Evolutionary conservation across 2,329 filamentous ascomycete genomes (phyloP), one percentile per base, ranked within the genome.

Genomic region (Aspergillus sp.): DNA sequence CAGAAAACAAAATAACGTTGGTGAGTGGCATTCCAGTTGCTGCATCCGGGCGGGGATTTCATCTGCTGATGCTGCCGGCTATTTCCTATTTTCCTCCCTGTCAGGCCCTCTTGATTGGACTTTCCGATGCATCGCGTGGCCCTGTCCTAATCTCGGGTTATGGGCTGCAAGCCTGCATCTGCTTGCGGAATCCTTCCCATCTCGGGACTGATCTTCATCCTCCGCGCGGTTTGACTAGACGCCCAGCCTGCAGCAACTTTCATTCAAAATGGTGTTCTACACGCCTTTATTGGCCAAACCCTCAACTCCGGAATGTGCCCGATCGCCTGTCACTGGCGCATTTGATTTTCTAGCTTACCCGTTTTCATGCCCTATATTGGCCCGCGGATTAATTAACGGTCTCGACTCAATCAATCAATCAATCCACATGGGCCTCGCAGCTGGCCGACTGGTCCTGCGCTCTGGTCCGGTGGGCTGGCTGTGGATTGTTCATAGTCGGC

Each of bases 381-480:
- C 11, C 32, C 32, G 32, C 30, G 11, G 30, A 36, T 36, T 36
- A 36, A 36, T 36, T 36, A 36, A 36, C 30, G 30, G 30, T 5
- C 10, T 36, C 25, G 7, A 25, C 2, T 25, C 7, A 25, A 27
- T 27, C 32, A 36, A 36, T 36, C 32, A 13, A 36, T 15, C 32
- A 13, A 36, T 36, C 32, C 32, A 36, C 17, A 54, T 54, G 23
- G 52, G n/a, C 39, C 38, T 30, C 25, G n/a, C 52, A 54, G 42
- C 52, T 44, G 32, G 52, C 39, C 53, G 39, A 55, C 53, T 44
- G 53, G 53, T 42, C 39, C 30, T n/a, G 17, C 27, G 39, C 65
- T 60, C 64, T 54, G 62, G 66, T 72, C 71, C 39, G 70, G 66
- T 73, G 70, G 66, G 52, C 66, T 63, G 27, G 27, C 54, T 66